phyloP scores from a whole-genome alignment of 495 filamentous ascomycete species.

The Hyaloscypha hepaticicola region DNA sequence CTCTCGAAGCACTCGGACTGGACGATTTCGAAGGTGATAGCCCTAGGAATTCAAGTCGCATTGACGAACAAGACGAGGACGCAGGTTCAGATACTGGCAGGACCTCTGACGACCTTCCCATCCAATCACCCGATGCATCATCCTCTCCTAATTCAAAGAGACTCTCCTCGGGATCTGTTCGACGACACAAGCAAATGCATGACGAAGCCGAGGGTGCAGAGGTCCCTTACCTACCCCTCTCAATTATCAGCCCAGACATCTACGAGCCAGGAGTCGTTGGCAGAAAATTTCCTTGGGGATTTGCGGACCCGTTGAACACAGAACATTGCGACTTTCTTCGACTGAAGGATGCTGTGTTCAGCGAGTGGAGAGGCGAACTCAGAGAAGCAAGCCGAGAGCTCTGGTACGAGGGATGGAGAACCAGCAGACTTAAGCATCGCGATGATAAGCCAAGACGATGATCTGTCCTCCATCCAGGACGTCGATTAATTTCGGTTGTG shows the following conservation, averaged over 20 bases:
- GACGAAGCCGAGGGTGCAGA: constrained; percentile 38
- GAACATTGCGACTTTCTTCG: constrained; percentile 94
- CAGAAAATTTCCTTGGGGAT: constrained; percentile 92
- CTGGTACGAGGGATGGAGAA: constrained; percentile 98
- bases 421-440: constrained; percentile 48
- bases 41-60: constrained; percentile 50
- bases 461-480: constrained; percentile 21
- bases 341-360: constrained; percentile 88
- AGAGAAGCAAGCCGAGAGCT: constrained; percentile 87
- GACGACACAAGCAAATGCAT: constrained; percentile 37
- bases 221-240: constrained; percentile 72
- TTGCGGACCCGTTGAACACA: constrained; percentile 86
- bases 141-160: constrained; percentile 36
- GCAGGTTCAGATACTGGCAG: constrained; percentile 34
- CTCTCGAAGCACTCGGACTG: constrained; percentile 79
- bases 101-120: constrained; percentile 35
- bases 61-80: constrained; percentile 61
- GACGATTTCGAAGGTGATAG: constrained; percentile 68
- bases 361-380: constrained; percentile 87
- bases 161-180: constrained; percentile 50
- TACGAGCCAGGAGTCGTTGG: constrained; percentile 79
- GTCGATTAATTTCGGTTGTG: constrained; percentile 26
- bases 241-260: constrained; percentile 88
- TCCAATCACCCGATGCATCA: constrained; percentile 29
- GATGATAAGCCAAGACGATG: constrained; percentile 26